phyloP scores from a whole-genome alignment of 768 basidiomycete genomes.

The Lanmaoa pseudosensibilis region DNA sequence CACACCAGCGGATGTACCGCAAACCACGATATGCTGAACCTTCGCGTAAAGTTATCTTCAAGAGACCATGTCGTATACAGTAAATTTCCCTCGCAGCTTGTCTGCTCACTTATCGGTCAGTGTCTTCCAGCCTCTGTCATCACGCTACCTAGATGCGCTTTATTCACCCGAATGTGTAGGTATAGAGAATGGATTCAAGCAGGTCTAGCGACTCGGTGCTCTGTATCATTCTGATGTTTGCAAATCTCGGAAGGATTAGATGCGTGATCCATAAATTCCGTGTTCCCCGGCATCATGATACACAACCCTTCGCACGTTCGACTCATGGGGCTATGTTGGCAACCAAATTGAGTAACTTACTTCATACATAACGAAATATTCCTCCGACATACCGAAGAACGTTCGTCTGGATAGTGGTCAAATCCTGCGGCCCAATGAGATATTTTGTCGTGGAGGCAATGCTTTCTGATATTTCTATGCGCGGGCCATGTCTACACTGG shows the following conservation, averaged over 20 bases:
- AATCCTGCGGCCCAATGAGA: constrained; percentile 15
- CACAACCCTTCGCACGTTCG: constrained; percentile 20
- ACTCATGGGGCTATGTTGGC: not conserved
- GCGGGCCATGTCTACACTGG: not conserved
- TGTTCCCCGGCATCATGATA: not conserved
- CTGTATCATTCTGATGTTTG: not conserved
- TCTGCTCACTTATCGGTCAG: constrained; percentile 4
- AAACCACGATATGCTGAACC: not conserved
- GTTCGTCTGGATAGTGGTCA: constrained; percentile 31
- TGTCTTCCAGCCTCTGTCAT: not conserved
- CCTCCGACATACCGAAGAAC: constrained; percentile 19
- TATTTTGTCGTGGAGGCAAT: not conserved
- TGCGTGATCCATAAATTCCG: not conserved
- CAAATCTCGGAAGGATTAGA: not conserved
- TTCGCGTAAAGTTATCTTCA: not conserved
- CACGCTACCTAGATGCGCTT: not conserved
- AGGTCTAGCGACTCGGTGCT: not conserved
- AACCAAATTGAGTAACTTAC: constrained; percentile 24
- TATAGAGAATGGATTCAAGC: not conserved
- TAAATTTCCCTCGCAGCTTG: not conserved
- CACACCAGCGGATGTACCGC: not conserved
- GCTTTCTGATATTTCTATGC: not conserved
- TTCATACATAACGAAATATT: not conserved
- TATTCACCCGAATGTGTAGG: constrained; percentile 4
- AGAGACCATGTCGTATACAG: constrained; percentile 3